Evolutionary conservation across 2,329 filamentous ascomycete genomes (phyloP).

Genomic region (Alternaria brassicae): DNA sequence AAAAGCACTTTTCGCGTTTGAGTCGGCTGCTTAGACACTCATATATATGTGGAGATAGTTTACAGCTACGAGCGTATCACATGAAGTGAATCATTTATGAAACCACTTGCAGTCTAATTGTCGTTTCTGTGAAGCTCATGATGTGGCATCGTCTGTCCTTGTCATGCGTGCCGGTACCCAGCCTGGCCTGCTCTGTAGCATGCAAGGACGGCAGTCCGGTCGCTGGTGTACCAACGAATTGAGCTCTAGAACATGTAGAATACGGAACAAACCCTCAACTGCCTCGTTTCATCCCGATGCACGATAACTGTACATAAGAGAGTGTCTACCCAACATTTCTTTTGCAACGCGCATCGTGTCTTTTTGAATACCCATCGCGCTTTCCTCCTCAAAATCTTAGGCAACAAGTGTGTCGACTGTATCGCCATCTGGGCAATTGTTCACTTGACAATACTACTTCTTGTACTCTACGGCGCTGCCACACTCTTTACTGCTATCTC

Average conservation of each 20-base stretch:
- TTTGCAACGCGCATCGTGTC: background rate
- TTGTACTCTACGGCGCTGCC: background rate
- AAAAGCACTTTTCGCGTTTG: constrained; percentile 15
- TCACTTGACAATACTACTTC: background rate
- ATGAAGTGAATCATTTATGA: constrained; percentile 27
- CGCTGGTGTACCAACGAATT: background rate
- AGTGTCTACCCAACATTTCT: background rate
- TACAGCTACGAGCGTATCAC: constrained; percentile 21
- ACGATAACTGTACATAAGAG: background rate
- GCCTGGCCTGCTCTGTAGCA: background rate
- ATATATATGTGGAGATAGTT: constrained; percentile 28
- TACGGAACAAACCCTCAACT: background rate
- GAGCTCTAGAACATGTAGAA: background rate
- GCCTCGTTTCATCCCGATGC: too few species aligned
- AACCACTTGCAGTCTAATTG: background rate
- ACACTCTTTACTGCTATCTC: background rate
- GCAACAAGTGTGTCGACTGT: background rate
- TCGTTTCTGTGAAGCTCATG: background rate
- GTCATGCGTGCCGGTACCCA: background rate
- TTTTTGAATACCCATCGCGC: background rate
- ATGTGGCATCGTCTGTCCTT: constrained; percentile 5
- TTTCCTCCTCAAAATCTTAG: background rate
- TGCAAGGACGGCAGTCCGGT: background rate
- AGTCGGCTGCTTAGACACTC: constrained; percentile 27
- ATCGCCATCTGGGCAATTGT: background rate